phyloP scores from a whole-genome alignment of 2,329 filamentous ascomycete genomes.

The Aureobasidium lini region DNA sequence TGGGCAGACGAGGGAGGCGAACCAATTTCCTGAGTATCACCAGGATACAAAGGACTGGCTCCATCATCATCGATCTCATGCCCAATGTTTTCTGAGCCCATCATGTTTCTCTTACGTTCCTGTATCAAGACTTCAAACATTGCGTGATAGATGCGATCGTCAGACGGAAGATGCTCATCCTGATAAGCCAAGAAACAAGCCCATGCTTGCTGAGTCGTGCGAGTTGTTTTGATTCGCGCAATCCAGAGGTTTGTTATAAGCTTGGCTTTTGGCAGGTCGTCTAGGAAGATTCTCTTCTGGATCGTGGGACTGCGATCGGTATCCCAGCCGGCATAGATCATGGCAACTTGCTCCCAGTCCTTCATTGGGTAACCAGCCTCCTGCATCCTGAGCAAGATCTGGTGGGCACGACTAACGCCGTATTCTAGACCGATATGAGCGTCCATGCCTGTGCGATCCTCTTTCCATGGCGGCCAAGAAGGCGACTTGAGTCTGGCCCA shows the following conservation, averaged over 20 bases:
- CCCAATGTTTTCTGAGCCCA: not conserved
- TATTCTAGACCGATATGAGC: slow-evolving; percentile 48
- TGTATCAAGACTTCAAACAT: slow-evolving; percentile 51
- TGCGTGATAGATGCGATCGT: slow-evolving; percentile 42
- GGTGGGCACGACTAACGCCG: slow-evolving; percentile 49
- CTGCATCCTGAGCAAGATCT: slow-evolving; percentile 48
- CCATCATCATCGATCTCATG: slow-evolving; percentile 16
- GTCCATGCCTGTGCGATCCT: slow-evolving; percentile 54
- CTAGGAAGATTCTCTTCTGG: slow-evolving; percentile 44
- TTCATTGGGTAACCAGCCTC: slow-evolving; percentile 50
- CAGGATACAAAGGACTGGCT: slow-evolving; percentile 39
- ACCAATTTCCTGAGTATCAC: slow-evolving; percentile 51
- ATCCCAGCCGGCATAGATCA: slow-evolving; percentile 55
- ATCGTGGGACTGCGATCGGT: slow-evolving; percentile 56
- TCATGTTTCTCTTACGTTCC: slow-evolving; percentile 20
- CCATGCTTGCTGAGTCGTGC: slow-evolving; percentile 58
- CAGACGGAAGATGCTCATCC: slow-evolving; percentile 31
- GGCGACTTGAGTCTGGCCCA: slow-evolving; percentile 53
- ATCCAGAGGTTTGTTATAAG: slow-evolving; percentile 40
- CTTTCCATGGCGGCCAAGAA: slow-evolving; percentile 61
- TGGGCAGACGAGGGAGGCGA: slow-evolving; percentile 52
- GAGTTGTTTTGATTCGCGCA: slow-evolving; percentile 51
- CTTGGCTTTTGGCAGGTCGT: not conserved
- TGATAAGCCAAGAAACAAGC: slow-evolving; percentile 54
- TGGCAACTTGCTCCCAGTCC: slow-evolving; percentile 47